Evolutionary conservation across 768 basidiomycete species (phyloP).

Genomic region (Lactarius pseudohatsudake): DNA sequence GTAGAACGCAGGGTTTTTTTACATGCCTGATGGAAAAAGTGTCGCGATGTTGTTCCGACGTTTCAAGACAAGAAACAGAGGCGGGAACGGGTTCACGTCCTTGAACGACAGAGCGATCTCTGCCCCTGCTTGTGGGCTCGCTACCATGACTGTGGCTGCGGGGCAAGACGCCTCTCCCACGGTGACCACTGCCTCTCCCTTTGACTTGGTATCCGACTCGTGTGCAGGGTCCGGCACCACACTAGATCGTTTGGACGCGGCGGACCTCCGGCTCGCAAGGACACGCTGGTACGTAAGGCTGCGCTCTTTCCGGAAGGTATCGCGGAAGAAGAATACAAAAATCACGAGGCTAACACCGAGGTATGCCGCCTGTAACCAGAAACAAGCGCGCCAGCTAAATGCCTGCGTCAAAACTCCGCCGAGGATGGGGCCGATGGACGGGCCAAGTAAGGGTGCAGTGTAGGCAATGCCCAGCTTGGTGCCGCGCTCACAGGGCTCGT

Average conservation of each 20-base stretch:
- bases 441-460: constrained; percentile 74
- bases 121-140: constrained; percentile 24
- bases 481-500: constrained; percentile 71
- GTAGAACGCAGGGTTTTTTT: constrained; percentile 23
- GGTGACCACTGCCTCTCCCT: background rate
- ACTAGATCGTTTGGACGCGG: constrained; percentile 32
- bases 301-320: constrained; percentile 82
- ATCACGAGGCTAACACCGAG: constrained; percentile 52
- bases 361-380: constrained; percentile 77
- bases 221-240: constrained; percentile 30
- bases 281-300: constrained; percentile 77
- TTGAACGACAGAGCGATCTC: constrained; percentile 55
- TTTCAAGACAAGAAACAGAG: constrained; percentile 56
- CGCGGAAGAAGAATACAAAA: constrained; percentile 70
- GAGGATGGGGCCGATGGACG: constrained; percentile 64
- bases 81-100: constrained; percentile 75
- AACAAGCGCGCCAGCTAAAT: constrained; percentile 76
- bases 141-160: background rate
- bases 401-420: constrained; percentile 67
- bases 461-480: constrained; percentile 80
- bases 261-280: constrained; percentile 42
- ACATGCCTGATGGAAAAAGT: constrained; percentile 60
- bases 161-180: background rate
- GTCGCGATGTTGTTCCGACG: constrained; percentile 67
- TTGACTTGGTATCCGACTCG: too few relatives aligned